Base-by-base conservation (phyloP, 192 early-diverging fungal species). In the Podila verticillata region DNA sequence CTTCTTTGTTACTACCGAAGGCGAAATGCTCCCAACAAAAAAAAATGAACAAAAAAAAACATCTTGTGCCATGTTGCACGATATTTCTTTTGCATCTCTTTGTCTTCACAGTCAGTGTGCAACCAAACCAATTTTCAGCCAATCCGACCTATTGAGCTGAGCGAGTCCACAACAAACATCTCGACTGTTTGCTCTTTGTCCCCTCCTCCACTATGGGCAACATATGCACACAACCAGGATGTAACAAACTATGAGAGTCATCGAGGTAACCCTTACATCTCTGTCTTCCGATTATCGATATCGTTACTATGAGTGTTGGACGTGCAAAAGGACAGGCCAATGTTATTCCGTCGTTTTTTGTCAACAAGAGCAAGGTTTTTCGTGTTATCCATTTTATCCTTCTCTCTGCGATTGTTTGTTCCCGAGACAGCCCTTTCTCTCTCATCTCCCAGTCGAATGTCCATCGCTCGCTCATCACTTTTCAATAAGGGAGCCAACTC, bases 251-350 rank as follows among this genome's bases (percentile, higher is more conserved):
- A 4, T 22, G 51, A 54, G 51, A 54, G 51, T 24, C 51, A 54
- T 54, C 22, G n/a, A 54, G 9, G 8, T 7, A 54, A 24, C 22
- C 51, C 22, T 54, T 54, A n/a, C 22, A 54, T 54, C n/a, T 54
- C 39, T 17, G 51, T 54, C 22, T 54, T 54, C 51, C 51, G 51
- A 54, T 54, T 54, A 54, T 54, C 51, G 51, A 54, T 54, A 54
- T 54, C 22, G 9, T 7, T n/a, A 10, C 7, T 24, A 3, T 54
- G 20, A 48, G 9, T 54, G 24, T 54, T 24, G 20, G 51, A 54
- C 51, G 24, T 24, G 51, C 24, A 12, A n/a, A n/a, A 54, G 39
- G 39, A 15, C 15, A 15, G 39, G 13, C 2, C 24, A 22, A 24
- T 54, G 6, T 54, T 7, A 54, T 19, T 54, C 24, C 24, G 51